These are phyloP conservation scores for Mortierella polycephala DNA, from an alignment of 371 early-diverging fungal species.

Conservation along the genomic window DNA sequence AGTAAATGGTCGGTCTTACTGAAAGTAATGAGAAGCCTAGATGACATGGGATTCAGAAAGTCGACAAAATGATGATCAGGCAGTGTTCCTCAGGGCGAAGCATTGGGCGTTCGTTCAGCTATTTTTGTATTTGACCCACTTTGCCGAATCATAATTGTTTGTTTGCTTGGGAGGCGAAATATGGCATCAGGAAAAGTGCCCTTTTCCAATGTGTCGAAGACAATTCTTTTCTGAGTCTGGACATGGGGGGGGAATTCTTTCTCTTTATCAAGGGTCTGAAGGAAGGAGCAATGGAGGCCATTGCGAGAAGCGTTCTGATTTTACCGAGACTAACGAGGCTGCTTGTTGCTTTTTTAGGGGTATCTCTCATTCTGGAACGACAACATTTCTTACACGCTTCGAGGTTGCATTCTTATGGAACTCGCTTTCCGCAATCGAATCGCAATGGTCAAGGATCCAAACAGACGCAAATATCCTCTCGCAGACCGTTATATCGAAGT, in stretches of 20 bases:
- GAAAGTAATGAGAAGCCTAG: no score
- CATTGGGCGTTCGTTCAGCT: background rate
- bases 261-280: background rate
- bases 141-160: no score
- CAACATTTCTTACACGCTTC: constrained; percentile 94
- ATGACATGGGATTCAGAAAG: no score
- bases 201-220: no score
- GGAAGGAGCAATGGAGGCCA: background rate
- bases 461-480: constrained; percentile 79
- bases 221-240: no score
- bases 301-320: background rate
- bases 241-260: background rate
- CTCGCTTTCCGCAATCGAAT: constrained; percentile 92
- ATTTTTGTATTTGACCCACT: background rate
- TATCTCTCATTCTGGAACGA: constrained; percentile 99
- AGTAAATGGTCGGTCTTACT: no score
- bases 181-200: no score
- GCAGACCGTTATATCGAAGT: constrained; percentile 90
- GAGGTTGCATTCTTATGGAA: constrained; percentile 96
- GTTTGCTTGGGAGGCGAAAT: no score
- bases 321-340: background rate
- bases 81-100: background rate
- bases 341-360: constrained; percentile 63
- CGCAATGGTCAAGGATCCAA: constrained; percentile 86
- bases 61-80: background rate